Evolutionary conservation across 2,329 filamentous ascomycete genomes (phyloP).

Genomic region (Penicillium fuscoglaucum): DNA sequence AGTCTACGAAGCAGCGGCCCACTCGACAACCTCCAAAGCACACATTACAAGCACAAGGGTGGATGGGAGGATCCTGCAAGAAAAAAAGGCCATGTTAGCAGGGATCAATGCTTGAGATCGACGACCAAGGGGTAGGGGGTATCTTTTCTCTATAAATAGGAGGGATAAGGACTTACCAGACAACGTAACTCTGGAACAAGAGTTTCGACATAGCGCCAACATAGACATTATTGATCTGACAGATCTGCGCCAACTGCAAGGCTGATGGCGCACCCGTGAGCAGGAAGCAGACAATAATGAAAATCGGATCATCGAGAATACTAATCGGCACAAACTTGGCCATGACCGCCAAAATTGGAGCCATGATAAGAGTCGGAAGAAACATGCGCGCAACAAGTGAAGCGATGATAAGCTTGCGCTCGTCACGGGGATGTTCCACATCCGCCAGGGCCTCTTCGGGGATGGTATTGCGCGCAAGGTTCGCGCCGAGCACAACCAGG

Average conservation of each 20-base stretch:
- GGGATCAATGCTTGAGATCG: neutral
- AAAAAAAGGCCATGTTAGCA: constrained; percentile 21
- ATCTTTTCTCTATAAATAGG: neutral
- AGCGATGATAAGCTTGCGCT: constrained; percentile 79
- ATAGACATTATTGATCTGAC: constrained; percentile 95
- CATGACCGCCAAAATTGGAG: constrained; percentile 78
- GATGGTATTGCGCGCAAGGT: constrained; percentile 87
- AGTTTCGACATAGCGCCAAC: constrained; percentile 92
- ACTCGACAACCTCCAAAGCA: constrained; percentile 88
- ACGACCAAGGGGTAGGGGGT: neutral
- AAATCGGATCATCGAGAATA: constrained; percentile 96
- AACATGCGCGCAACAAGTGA: constrained; percentile 88
- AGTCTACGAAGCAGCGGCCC: constrained; percentile 56
- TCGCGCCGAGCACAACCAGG: constrained; percentile 90
- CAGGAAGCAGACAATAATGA: constrained; percentile 95
- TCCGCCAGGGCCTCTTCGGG: constrained; percentile 65
- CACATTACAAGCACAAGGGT: constrained; percentile 88
- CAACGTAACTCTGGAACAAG: constrained; percentile 93
- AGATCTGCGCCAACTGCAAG: constrained; percentile 94
- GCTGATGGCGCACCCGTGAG: constrained; percentile 92
- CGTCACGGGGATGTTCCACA: constrained; percentile 66
- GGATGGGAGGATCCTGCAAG: constrained; percentile 79
- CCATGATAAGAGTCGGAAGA: constrained; percentile 87
- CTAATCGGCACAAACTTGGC: constrained; percentile 91
- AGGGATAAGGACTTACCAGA: constrained; percentile 64